phyloP scores from a whole-genome alignment of 495 filamentous ascomycete species.

The Aspergillus nanangensis region DNA sequence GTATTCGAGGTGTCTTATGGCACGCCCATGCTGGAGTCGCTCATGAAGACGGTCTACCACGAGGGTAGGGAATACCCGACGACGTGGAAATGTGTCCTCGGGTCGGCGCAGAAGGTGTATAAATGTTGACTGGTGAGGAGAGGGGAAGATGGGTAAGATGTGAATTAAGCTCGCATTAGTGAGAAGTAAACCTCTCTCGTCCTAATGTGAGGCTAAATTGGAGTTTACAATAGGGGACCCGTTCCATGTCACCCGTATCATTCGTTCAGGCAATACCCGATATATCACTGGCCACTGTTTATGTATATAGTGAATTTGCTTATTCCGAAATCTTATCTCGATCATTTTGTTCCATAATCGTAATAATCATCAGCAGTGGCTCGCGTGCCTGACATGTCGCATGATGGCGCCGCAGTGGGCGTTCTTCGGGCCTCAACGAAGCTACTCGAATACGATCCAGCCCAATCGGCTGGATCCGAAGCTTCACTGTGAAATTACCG shows the following conservation, averaged over 20 bases:
- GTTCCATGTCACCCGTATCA: too few relatives aligned
- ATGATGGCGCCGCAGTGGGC: background rate
- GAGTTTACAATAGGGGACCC: too few relatives aligned
- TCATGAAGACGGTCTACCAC: constrained; percentile 1
- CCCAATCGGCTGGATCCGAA: background rate
- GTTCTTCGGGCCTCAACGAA: background rate
- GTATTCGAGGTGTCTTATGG: background rate
- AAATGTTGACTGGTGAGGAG: too few relatives aligned
- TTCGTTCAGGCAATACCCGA: too few relatives aligned
- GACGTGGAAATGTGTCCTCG: constrained; percentile 1
- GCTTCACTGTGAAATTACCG: background rate
- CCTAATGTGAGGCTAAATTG: too few relatives aligned
- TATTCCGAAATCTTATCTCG: too few relatives aligned
- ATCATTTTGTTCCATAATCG: background rate
- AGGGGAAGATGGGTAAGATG: background rate
- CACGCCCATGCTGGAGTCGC: background rate
- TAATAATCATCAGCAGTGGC: background rate
- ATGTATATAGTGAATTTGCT: too few relatives aligned
- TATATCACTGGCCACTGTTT: too few relatives aligned
- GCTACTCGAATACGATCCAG: too few relatives aligned
- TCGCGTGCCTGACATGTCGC: background rate
- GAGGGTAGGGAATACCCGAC: background rate
- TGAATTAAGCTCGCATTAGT: background rate
- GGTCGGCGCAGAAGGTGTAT: background rate
- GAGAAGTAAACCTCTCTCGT: too few relatives aligned